These are phyloP conservation scores for Hypoxylon sp. DNA, from an alignment of 2,329 filamentous ascomycete species.

Conservation along the genomic window DNA sequence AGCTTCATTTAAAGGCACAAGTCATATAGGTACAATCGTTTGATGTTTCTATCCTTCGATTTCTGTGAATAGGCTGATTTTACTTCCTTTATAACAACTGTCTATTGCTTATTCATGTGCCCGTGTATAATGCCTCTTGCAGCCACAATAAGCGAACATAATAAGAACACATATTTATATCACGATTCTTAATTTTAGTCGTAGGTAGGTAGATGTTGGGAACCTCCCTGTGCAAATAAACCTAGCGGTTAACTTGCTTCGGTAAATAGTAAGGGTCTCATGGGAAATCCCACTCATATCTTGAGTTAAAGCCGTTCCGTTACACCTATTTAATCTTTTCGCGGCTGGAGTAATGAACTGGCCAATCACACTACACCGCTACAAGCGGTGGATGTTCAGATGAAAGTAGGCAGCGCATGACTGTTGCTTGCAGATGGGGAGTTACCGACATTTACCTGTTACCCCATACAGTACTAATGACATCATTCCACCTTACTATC, in stretches of 20 bases:
- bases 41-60: too few species aligned
- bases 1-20: too few species aligned
- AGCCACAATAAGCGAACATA: background rate
- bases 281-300: background rate
- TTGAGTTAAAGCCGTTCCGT: background rate
- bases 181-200: background rate
- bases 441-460: conserved; percentile 23
- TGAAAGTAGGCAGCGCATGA: conserved; percentile 35
- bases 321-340: background rate
- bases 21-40: too few species aligned
- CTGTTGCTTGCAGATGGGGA: conserved; percentile 23
- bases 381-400: conserved; percentile 16
- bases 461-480: conserved; percentile 37
- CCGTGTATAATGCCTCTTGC: too few species aligned
- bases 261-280: background rate
- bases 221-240: background rate
- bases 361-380: conserved; percentile 20
- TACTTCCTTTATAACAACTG: too few species aligned
- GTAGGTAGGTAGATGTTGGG: background rate
- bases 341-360: too few species aligned
- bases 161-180: background rate
- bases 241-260: background rate
- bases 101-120: too few species aligned
- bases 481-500: conserved; percentile 29
- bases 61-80: too few species aligned